Evolutionary conservation across 495 filamentous ascomycete species (phyloP).

Genomic region (Trichocladium antarcticum): DNA sequence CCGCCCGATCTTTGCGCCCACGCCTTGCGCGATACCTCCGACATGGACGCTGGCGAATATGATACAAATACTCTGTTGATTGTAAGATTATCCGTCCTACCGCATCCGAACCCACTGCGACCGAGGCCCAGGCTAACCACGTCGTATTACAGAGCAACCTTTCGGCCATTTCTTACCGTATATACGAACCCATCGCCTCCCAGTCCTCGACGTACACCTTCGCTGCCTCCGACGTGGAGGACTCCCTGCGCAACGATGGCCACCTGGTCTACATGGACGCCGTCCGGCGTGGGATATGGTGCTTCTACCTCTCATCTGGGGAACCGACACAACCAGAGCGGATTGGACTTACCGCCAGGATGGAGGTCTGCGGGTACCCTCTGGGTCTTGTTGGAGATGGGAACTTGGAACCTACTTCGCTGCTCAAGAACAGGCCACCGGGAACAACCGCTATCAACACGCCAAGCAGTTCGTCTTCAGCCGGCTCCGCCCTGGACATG

Average conservation of each 20-base stretch:
- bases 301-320: conserved; percentile 34
- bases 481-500: conserved; percentile 34
- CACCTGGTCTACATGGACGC: conserved; percentile 41
- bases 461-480: conserved; percentile 40
- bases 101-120: background rate
- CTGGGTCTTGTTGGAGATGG: conserved; percentile 36
- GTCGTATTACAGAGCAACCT: conserved; percentile 33
- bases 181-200: conserved; percentile 36
- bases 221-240: conserved; percentile 35
- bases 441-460: conserved; percentile 33
- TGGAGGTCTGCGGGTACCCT: conserved; percentile 32
- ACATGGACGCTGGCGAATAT: conserved; percentile 45
- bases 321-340: conserved; percentile 23
- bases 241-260: conserved; percentile 38
- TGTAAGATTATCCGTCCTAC: conserved; percentile 21
- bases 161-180: conserved; percentile 34
- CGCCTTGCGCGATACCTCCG: conserved; percentile 23
- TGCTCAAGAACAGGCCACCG: conserved; percentile 31
- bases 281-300: conserved; percentile 40
- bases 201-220: conserved; percentile 31
- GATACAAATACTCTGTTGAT: conserved; percentile 43
- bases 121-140: too few relatives aligned
- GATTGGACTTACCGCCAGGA: conserved; percentile 21
- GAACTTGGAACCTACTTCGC: conserved; percentile 33
- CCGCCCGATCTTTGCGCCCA: conserved; percentile 7